Percentiles rank a stretch among this genome's conserved stretches.
Conservation (phyloP, 2,329 filamentous ascomycete genomes). For the Didymella glomerata region DNA sequence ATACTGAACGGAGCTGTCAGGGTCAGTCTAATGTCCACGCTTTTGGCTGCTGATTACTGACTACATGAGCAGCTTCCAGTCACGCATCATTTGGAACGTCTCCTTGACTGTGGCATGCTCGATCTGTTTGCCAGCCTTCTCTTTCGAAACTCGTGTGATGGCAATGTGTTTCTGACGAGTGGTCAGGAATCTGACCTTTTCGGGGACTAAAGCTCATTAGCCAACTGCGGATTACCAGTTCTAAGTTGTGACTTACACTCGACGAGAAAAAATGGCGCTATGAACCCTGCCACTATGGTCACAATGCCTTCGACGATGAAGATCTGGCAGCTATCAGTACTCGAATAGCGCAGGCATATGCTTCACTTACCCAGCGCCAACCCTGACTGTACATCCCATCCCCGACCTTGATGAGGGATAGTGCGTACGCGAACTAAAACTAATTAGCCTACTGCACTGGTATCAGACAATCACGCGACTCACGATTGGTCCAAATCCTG, state of each 20-base stretch:
- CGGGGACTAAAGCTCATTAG: constrained; percentile 29
- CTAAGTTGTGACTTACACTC: constrained; percentile 27
- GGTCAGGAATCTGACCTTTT: constrained; percentile 40
- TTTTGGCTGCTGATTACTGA: constrained; percentile 11
- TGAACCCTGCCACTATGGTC: constrained; percentile 30
- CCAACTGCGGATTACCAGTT: too few species aligned
- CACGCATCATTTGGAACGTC: constrained; percentile 35
- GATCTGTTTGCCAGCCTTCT: constrained; percentile 35
- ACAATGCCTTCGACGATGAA: constrained; percentile 36
- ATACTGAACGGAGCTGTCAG: constrained; percentile 37
- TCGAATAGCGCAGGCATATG: not conserved
- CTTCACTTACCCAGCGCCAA: constrained; percentile 36
- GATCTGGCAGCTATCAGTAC: constrained; percentile 18
- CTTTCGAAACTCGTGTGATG: constrained; percentile 33
- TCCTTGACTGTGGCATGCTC: constrained; percentile 37
- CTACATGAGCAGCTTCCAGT: constrained; percentile 45
- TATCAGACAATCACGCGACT: not conserved
- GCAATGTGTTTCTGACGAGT: constrained; percentile 40
- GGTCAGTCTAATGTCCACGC: constrained; percentile 6
- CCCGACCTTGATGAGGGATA: constrained; percentile 45
- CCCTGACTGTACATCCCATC: constrained; percentile 43
- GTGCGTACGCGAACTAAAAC: constrained; percentile 40
- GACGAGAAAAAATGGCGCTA: constrained; percentile 36
- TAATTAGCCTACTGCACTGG: constrained; percentile 4
- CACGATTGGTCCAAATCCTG: constrained; percentile 47